These are phyloP conservation scores for Colletotrichum noveboracense DNA, from an alignment of 2,329 filamentous ascomycete species.

Conservation along the genomic window DNA sequence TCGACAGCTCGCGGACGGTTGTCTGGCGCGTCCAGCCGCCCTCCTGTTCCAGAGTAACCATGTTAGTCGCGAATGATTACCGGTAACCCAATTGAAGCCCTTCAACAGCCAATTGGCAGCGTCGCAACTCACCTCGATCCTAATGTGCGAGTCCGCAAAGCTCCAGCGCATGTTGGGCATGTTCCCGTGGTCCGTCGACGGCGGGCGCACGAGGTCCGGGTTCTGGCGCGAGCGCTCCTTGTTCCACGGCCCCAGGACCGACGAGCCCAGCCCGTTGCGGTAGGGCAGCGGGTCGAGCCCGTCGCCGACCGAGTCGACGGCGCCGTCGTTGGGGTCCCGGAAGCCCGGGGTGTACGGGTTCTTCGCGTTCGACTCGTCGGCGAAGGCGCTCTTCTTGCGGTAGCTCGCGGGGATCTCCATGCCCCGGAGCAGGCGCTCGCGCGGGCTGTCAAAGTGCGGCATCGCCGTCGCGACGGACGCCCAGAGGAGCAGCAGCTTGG, in stretches of 20 bases:
- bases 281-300: constrained; percentile 69
- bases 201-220: constrained; percentile 74
- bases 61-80: background rate
- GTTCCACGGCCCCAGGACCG: constrained; percentile 74
- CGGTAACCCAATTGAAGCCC: background rate
- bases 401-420: constrained; percentile 50
- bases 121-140: constrained; percentile 59
- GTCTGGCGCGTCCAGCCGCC: constrained; percentile 81
- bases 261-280: constrained; percentile 68
- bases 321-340: constrained; percentile 66
- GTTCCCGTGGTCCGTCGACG: constrained; percentile 74
- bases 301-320: constrained; percentile 65
- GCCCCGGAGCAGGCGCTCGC: constrained; percentile 58
- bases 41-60: constrained; percentile 50
- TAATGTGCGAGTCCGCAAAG: constrained; percentile 67
- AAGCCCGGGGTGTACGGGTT: constrained; percentile 65
- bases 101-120: background rate
- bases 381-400: constrained; percentile 33
- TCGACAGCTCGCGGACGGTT: constrained; percentile 67
- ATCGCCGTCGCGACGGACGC: constrained; percentile 14
- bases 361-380: constrained; percentile 18
- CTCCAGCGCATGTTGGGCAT: constrained; percentile 77
- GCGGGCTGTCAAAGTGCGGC: constrained; percentile 52
- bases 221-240: constrained; percentile 70
- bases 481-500: constrained; percentile 14